Evolutionary conservation across 257 asterid genomes (phyloP).

Genomic region (Forsythia suspensa): DNA sequence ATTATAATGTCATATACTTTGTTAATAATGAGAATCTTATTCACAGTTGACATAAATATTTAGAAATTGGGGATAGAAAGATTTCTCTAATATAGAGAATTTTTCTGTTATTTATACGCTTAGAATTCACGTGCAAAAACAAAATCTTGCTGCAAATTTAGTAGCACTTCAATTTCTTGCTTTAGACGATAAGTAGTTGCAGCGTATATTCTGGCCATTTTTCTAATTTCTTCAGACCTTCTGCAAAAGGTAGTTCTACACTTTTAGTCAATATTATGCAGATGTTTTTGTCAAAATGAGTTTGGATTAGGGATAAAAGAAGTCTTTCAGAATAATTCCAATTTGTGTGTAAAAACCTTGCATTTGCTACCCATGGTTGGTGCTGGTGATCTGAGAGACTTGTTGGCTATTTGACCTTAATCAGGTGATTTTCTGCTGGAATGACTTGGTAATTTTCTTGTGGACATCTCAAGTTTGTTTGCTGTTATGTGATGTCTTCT

Average conservation of each 20-base stretch:
- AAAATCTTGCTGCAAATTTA: neutral
- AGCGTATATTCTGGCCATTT: neutral
- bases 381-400: neutral
- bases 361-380: too few relatives aligned
- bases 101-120: too few relatives aligned
- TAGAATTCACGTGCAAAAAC: neutral
- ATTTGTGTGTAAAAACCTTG: neutral
- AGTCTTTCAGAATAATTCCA: neutral
- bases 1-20: neutral
- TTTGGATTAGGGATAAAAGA: neutral
- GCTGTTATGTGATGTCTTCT: neutral
- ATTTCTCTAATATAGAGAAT: neutral
- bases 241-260: neutral
- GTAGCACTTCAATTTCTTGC: neutral
- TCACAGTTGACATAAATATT: neutral
- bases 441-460: neutral
- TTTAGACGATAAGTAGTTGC: neutral
- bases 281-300: neutral
- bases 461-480: neutral
- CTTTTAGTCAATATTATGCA: neutral
- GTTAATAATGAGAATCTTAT: neutral
- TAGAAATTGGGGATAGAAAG: neutral
- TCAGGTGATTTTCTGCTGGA: neutral
- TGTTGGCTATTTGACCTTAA: neutral
- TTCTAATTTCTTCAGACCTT: neutral